A percentile compares a stretch with the other conserved stretches of the same genome.
phyloP scores from a whole-genome alignment of 129 eudicot species.

The Flaveria brownii region DNA sequence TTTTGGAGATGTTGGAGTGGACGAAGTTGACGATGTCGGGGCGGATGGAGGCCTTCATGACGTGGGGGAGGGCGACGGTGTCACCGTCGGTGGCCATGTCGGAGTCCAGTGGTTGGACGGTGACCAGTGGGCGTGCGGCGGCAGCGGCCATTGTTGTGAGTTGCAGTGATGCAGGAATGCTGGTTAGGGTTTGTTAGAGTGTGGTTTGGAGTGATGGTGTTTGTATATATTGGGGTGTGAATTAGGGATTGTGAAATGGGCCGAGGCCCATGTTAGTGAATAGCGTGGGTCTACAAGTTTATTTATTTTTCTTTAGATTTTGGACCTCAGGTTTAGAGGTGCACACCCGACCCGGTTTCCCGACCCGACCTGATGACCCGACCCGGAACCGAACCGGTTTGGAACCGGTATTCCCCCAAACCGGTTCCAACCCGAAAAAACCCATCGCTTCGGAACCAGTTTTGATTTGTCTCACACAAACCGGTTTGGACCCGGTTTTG shows the following conservation, averaged over 20 bases:
- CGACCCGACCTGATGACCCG: too few relatives aligned
- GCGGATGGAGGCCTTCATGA: slow-evolving; percentile 77
- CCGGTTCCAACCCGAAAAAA: too few relatives aligned
- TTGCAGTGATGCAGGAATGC: not conserved
- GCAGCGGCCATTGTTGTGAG: slow-evolving; percentile 53
- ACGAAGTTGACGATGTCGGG: slow-evolving; percentile 73
- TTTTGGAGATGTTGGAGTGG: slow-evolving; percentile 66
- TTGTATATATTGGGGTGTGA: not conserved
- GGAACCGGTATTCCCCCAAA: too few relatives aligned
- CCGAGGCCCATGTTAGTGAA: not conserved
- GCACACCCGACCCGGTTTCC: too few relatives aligned
- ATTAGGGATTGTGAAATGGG: slow-evolving; percentile 12
- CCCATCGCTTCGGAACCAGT: too few relatives aligned
- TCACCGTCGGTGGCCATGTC: slow-evolving; percentile 78
- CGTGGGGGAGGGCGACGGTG: slow-evolving; percentile 64
- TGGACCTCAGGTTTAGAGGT: not conserved
- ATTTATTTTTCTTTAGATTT: not conserved
- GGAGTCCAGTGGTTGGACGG: slow-evolving; percentile 57
- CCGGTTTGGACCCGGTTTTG: too few relatives aligned
- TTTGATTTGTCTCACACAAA: too few relatives aligned
- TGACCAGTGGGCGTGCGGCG: slow-evolving; percentile 72
- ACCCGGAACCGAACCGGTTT: too few relatives aligned
- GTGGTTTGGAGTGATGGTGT: not conserved
- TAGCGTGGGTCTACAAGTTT: not conserved
- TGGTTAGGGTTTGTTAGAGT: slow-evolving; percentile 21